Evolutionary conservation across 495 filamentous ascomycete genomes (phyloP), one percentile per base, ranked within the genome.

Genomic region (Xylaria sp.): DNA sequence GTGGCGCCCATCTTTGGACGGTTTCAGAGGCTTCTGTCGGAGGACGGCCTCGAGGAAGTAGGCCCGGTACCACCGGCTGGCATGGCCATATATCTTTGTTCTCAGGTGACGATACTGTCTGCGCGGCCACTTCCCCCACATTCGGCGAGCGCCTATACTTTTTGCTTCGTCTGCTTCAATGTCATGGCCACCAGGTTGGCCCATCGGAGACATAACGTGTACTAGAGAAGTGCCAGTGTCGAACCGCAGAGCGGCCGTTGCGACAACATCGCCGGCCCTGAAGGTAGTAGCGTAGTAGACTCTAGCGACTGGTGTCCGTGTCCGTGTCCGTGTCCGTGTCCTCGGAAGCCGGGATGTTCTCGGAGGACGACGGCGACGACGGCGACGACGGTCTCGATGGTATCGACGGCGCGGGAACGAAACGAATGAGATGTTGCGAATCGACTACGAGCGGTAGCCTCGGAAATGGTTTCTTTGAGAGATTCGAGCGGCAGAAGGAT

Each of bases 1-100:
- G 62, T 92, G 92, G 48, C 93, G 86, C 8, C 83, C 83, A 71
- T 84, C 79, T 57, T 79, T 79, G 48, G 82, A 82, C 31, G 82
- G 75, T 29, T 77, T 77, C 40, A 85, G 61, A 24, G 78, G 72
- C 19, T 75, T 80, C 65, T 79, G 80, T 26, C 80, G 77, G 33
- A 85, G 70, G 24, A 85, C 76, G 31, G 76, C 40, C 31, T 82
- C 79, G 67, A 82, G 64, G 4, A 84, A 44, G 68, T 77, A 77
- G 55, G 26, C 73, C 46, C 73, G 73, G 67, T 82, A 83, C 74
- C 77, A 80, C 48, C 74, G 68, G 44, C 21, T 33, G n/a, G 72
- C 73, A 59, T 62, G 63, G 63, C 53, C 70, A 61, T 79, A 69
- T 58, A 68, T 33, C 3, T 31, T 61, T 26, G 40, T 55, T 63